These are phyloP conservation scores for Pseudofabraea citricarpa DNA, from an alignment of 2,329 filamentous ascomycete species.

Conservation along the genomic window DNA sequence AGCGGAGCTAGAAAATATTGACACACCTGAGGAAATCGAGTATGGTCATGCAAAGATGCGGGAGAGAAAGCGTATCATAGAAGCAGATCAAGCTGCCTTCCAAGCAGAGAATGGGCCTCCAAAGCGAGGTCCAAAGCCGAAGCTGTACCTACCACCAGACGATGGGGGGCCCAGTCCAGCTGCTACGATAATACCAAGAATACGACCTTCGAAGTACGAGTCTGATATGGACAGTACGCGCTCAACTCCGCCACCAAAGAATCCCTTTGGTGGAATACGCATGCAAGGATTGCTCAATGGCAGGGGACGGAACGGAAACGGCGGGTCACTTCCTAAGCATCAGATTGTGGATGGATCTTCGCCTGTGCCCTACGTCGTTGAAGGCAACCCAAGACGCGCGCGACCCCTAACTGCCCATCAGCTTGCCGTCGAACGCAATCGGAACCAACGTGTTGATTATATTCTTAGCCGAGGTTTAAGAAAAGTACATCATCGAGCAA, in stretches of 20 bases:
- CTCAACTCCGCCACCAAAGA: conserved; percentile 44
- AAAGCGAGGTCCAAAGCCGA: conserved; percentile 44
- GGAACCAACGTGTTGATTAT: conserved; percentile 75
- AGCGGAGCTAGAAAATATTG: conserved; percentile 66
- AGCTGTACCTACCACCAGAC: conserved; percentile 29
- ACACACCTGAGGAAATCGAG: conserved; percentile 62
- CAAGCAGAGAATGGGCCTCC: conserved; percentile 40
- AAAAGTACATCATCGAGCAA: conserved; percentile 57
- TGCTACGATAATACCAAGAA: conserved; percentile 54
- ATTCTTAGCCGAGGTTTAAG: conserved; percentile 73
- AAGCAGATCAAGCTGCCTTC: conserved; percentile 58
- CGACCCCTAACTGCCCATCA: conserved; percentile 78
- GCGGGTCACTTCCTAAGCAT: conserved; percentile 50
- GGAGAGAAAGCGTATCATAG: conserved; percentile 69
- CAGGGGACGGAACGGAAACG: conserved; percentile 12
- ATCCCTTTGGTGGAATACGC: conserved; percentile 24
- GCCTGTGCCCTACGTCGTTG: conserved; percentile 47
- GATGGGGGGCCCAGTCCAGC: conserved; percentile 44
- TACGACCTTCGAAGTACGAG: conserved; percentile 58
- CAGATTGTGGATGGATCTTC: conserved; percentile 58
- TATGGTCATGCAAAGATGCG: conserved; percentile 71
- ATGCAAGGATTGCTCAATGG: conserved; percentile 20
- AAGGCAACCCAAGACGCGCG: conserved; percentile 46
- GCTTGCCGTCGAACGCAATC: conserved; percentile 73
- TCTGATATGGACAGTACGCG: conserved; percentile 48